phyloP scores from a whole-genome alignment of 2,329 filamentous ascomycete genomes.

The Escovopsis sp. region DNA sequence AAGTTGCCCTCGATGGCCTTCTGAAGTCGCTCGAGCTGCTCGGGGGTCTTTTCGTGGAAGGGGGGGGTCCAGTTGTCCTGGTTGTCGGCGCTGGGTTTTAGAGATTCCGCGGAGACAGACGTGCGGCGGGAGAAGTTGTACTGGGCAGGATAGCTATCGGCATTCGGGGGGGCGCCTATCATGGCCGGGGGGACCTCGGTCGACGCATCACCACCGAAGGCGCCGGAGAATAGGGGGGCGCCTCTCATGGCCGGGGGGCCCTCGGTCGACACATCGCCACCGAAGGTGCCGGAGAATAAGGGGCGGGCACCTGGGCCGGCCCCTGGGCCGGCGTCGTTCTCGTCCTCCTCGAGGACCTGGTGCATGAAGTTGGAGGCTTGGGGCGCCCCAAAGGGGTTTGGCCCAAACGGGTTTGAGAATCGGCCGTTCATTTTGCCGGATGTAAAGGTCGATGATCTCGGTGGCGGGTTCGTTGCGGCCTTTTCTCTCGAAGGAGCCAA shows the following conservation, averaged over 20 bases:
- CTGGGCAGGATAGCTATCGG: conserved; percentile 70
- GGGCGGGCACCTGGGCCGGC: too few relatives aligned
- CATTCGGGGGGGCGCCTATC: conserved; percentile 37
- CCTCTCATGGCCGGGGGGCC: conserved; percentile 30
- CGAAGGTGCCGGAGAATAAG: conserved; percentile 38
- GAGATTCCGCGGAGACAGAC: conserved; percentile 90
- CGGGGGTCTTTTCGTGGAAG: conserved; percentile 63
- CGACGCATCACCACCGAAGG: conserved; percentile 38
- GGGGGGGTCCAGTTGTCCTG: conserved; percentile 88
- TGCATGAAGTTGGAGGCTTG: conserved; percentile 27
- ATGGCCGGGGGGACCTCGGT: conserved; percentile 31
- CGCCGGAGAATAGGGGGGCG: conserved; percentile 31
- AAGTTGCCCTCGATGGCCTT: conserved; percentile 80
- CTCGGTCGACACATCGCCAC: conserved; percentile 34
- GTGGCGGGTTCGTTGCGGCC: neutral
- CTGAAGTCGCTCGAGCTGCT: conserved; percentile 68
- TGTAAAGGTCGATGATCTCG: neutral
- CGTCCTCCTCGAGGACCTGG: conserved; percentile 66
- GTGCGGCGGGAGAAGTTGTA: conserved; percentile 90
- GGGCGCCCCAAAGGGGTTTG: conserved; percentile 53
- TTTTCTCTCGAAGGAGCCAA: conserved; percentile 4
- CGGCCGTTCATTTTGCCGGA: conserved; percentile 51
- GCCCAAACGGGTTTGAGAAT: conserved; percentile 60
- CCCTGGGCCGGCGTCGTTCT: conserved; percentile 56
- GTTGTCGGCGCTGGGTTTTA: conserved; percentile 72